Evolutionary conservation across 2,329 filamentous ascomycete genomes (phyloP), one percentile per base, ranked within the genome.

Genomic region (Aspergillus quadricinctus): DNA sequence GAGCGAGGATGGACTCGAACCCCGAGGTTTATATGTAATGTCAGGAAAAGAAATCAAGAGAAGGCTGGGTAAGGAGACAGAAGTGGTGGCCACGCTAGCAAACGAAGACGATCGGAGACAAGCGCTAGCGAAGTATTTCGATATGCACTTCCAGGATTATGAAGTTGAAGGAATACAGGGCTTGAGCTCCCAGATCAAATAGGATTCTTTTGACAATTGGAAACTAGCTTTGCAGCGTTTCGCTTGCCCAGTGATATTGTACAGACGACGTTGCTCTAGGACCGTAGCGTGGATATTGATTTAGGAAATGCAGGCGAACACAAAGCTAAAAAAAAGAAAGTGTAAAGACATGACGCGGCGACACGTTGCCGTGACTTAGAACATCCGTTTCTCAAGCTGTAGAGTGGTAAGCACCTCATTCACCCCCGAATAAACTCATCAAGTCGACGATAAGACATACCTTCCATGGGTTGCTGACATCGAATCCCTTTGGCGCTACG

Each of bases 381-480:
- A 73, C 43, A 74, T 73, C 62, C 73, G 70, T 61, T 71, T 74
- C 59, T 76, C 75, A 61, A 76, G 58, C 74, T 76, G 58, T 37
- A 48, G n/a, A 14, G 9, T 17, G 8, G 49, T 72, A 55, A 75
- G 64, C 43, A 55, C 58, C 57, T 52, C 48, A 40, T 60, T 54
- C 28, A 17, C 4, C 14, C 10, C 1, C 23, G 5, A 17, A 10
- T 11, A 40, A 17, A 11, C 3, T 7, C 11, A 31, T 6, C 31
- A 10, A 51, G 35, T 35, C 31, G 27, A 55, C 53, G 21, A 25
- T 37, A 35, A 23, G 43, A 69, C 80, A 57, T 79, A 87, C 84
- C 80, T 81, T 84, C 85, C 85, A 88, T 61, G 82, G 82, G 74
- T 86, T 86, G 80, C 81, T 87, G 67, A 87, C 70, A 73, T 87